Evolutionary conservation across 371 early-diverging fungal species (phyloP), one percentile per base, ranked within the genome.

Genomic region (Aphelidium insulamus): DNA sequence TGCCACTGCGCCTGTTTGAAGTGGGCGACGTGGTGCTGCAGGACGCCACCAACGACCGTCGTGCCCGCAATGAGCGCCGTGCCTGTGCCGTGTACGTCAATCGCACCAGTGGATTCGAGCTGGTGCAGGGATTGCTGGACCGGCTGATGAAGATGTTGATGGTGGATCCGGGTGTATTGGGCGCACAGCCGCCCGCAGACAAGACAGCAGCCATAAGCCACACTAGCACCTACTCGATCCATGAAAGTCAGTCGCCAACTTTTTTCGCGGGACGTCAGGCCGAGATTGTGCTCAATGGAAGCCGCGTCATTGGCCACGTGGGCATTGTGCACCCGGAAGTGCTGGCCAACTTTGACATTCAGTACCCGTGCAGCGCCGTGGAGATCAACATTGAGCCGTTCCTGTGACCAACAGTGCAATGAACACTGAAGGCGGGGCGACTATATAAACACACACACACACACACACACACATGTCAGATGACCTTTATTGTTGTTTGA

Each of bases 1-100:
- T 97, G 33, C 99, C 99, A 3, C 54, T 97, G 57, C 79, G 80
- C 57, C 50, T 97, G 30, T 99, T 98, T 57, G 99, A 99, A 50
- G 85, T 92, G 11, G 77, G 84, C 22, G 99, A 99, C 48, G 80
- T 97, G 23, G 85, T 85, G 16, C 58, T 82, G 48, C 77, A 86
- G 60, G 82, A 85, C 53, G 59, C 72, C 7, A 41, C 62, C 3
- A 45, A 54, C 37, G 86, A 84, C 43, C 67, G 84, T 38, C 62
- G 82, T 24, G 71, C 90, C 2, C 60, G 77, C 44, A 99, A 98
- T 56, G 71, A 82, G 54, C 77, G 97, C 39, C 75, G 74, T 33
- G 67, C 97, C 22, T 72, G 77, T 44, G 86, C 80, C 22, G 62
- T 90, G 18, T 91, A 78, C 55, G 71, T 77, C 19, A 76, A 79